Base-by-base conservation (phyloP, 2,329 filamentous ascomycete species). In the Arthrobotrys megalospora region DNA sequence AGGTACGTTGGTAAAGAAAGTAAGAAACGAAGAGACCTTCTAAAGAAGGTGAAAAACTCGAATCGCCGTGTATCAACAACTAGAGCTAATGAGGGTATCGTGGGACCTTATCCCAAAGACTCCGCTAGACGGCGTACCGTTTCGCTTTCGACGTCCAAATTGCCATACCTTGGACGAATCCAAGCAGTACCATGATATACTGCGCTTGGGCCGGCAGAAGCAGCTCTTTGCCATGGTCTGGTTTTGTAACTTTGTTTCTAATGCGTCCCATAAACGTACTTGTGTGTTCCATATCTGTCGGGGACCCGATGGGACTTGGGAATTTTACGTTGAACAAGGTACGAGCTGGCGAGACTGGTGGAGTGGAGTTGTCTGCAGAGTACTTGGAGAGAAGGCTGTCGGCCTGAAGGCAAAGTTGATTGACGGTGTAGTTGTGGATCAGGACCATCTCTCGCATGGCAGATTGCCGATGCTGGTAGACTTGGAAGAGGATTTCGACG, bases 151-250 rank as follows among this genome's bases (percentile, higher is more conserved):
- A 73, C 58, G 81, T 82, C 81, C 81, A 82, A 48, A 67, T 76
- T 0, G 81, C 81, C 81, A 82, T 81, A 1, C 81, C 81, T 47
- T 81, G 78, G n/a, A 80, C 79, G 21, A 82, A 82, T 12, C 80
- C 80, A 43, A 81, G 68, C n/a, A 80, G 63, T n/a, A 82, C 53
- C 65, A 80, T 73, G 11, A 81, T 64, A 58, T 82, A 82, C n/a
- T 78, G 75, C 2, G 47, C 67, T n/a, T 63, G 63, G 53, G 67
- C 68, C 36, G 43, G 79, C 24, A 47, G 71, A 60, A 28, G 65
- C 48, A 16, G 55, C 28, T 24, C 68, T n/a, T 14, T 58, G 28
- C 12, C 52, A 21, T 5, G 43, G 16, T 50, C 52, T 10, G 1
- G 32, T 7, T n/a, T 34, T 7, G n/a, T 36, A 53, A 53, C 72